phyloP scores from a whole-genome alignment of 2,329 filamentous ascomycete genomes.

The Aspergillus sergii region DNA sequence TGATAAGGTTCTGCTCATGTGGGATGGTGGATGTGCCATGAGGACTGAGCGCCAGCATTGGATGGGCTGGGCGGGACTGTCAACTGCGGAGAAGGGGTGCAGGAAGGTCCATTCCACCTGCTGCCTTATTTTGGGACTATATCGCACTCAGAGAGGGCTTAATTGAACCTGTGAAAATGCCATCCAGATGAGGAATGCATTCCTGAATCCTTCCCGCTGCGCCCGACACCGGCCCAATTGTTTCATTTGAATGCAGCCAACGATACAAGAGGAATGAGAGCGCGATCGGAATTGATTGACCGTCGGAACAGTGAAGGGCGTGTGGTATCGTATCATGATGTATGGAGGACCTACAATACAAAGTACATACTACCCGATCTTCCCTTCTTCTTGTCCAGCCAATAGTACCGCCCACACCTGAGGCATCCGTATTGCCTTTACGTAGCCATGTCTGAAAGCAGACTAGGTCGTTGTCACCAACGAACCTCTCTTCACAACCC shows the following conservation, averaged over 20 bases:
- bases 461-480: conserved; percentile 3
- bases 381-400: not conserved
- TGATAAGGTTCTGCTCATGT: conserved; percentile 29
- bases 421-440: not conserved
- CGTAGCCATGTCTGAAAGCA: conserved; percentile 16
- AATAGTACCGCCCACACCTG: not conserved
- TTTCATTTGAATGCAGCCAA: conserved; percentile 10
- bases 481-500: conserved; percentile 4
- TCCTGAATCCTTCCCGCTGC: conserved; percentile 6
- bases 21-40: conserved; percentile 31
- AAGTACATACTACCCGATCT: not conserved
- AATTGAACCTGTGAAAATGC: not conserved
- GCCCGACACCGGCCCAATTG: conserved; percentile 1
- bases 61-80: conserved; percentile 25
- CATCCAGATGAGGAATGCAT: not conserved
- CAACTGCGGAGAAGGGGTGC: conserved; percentile 27
- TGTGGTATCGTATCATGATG: not conserved
- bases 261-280: conserved; percentile 12
- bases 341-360: not conserved
- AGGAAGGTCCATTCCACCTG: conserved; percentile 16
- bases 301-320: not conserved
- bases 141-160: not conserved
- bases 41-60: conserved; percentile 26
- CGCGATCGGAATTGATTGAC: conserved; percentile 9
- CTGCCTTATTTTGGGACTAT: conserved; percentile 15